A percentile compares a stretch with the other conserved stretches of the same genome.
Evolutionary conservation across 208 protist genomes (phyloP).

Genomic region (Acanthamoeba culbertsoni): DNA sequence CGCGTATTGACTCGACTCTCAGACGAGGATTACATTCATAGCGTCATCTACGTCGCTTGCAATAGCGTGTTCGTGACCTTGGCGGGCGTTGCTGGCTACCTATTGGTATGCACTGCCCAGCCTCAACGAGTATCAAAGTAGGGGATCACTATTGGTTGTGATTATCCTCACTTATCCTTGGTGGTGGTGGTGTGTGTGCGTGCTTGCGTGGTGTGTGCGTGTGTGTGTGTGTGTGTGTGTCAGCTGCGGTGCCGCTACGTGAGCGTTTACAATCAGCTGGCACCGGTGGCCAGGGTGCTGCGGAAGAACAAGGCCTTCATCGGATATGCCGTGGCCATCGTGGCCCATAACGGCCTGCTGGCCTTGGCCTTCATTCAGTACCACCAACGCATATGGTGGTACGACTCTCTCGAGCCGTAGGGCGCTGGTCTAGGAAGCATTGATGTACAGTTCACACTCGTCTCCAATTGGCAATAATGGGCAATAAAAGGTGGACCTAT

Average conservation of each 20-base stretch:
- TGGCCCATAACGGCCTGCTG: slow-evolving; percentile 32
- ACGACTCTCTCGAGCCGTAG: slow-evolving; percentile 11
- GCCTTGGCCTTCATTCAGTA: slow-evolving; percentile 47
- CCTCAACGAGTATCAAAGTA: no score
- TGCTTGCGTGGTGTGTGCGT: background rate
- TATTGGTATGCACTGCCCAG: background rate
- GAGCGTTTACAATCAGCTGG: background rate
- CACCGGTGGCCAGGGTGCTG: background rate
- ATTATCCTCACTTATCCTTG: background rate
- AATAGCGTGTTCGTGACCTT: background rate
- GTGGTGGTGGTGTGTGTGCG: background rate
- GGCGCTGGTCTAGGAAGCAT: no score
- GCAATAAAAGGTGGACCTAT: no score
- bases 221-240: background rate
- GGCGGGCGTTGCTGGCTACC: background rate
- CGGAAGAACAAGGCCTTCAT: slow-evolving; percentile 11
- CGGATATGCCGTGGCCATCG: slow-evolving; percentile 6
- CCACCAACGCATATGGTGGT: slow-evolving; percentile 63
- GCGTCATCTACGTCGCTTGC: slow-evolving; percentile 29
- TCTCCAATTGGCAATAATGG: no score
- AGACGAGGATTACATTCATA: background rate
- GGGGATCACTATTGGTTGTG: background rate
- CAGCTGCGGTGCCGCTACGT: background rate
- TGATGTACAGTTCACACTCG: no score
- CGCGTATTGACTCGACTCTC: background rate